Conservation (phyloP, 2,329 filamentous ascomycete genomes). For the Claviceps sp. region DNA sequence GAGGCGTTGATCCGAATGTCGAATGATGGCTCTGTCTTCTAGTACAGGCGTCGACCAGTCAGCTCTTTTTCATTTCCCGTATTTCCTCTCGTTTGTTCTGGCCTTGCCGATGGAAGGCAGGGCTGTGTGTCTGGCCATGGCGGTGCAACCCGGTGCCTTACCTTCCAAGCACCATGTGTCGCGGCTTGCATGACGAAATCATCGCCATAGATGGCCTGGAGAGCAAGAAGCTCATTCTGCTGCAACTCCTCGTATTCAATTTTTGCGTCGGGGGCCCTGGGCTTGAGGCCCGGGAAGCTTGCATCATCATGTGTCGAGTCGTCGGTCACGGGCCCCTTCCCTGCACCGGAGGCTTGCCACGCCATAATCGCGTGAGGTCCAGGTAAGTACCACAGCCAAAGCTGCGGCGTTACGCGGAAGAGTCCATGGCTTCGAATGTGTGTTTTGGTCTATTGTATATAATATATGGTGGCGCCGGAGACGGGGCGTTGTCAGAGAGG, state of each 20-base stretch:
- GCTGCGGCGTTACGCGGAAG: conserved; percentile 36
- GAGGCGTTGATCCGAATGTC: conserved; percentile 65
- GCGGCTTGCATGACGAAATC: conserved; percentile 68
- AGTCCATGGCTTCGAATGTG: conserved; percentile 25
- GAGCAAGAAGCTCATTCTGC: conserved; percentile 71
- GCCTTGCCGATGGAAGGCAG: neutral
- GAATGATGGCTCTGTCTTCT: conserved; percentile 75
- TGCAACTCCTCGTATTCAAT: conserved; percentile 73
- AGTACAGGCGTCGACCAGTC: neutral
- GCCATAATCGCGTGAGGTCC: conserved; percentile 32
- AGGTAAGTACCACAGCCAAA: conserved; percentile 36
- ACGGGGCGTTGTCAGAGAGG: neutral
- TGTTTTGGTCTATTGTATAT: neutral
- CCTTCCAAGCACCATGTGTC: conserved; percentile 72
- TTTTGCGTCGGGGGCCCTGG: conserved; percentile 29
- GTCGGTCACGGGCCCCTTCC: conserved; percentile 33
- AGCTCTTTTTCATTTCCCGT: neutral
- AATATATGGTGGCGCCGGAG: neutral
- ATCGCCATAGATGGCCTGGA: conserved; percentile 79
- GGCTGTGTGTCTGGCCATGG: conserved; percentile 5
- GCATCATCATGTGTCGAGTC: conserved; percentile 30
- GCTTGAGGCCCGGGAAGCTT: conserved; percentile 38
- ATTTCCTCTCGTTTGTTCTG: neutral
- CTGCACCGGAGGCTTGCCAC: conserved; percentile 33
- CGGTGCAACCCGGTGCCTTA: conserved; percentile 23